Evolutionary conservation across 2,329 filamentous ascomycete species (phyloP), one percentile per base, ranked within the genome.

Genomic region (Nemania abortiva): DNA sequence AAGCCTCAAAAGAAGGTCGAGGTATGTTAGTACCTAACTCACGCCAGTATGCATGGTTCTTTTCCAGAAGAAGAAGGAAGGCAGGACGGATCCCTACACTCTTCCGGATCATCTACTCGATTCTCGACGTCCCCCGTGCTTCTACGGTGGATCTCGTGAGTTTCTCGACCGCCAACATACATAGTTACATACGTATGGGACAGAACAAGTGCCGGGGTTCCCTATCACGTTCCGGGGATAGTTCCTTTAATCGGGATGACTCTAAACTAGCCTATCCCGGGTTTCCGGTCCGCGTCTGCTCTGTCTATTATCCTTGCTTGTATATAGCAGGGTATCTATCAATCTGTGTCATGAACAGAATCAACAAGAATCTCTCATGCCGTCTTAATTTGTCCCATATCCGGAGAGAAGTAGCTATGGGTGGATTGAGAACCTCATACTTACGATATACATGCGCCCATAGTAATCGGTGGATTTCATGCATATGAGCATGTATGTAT

Each of bases 391-490:
- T 22, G 10, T 10, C 47, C 22, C 47, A 2, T 50, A 10, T 39
- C 52, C 27, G 34, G 57, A 31, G 24, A 55, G 20, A 18, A n/a
- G 15, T 56, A 42, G 53, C 31, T n/a, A 24, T 52, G 31, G 18
- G 27, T 13, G 37, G 29, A 57, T n/a, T 54, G 37, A 39, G 34
- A 49, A 58, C 50, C 49, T 20, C 10, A 24, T 27, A 29, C 49
- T 24, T 29, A 52, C 49, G 47, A n/a, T 11, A 9, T 20, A 31
- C 18, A 18, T 15, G 27, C 47, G 6, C 24, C 20, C 3, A 53
- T 54, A 49, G 52, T 27, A 62, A 31, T 54, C 65, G 47, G 55
- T 49, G 59, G 13, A 60, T 24, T 31, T 64, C 55, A 62, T 59
- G 65, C 39, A 49, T 50, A 15, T 31, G 27, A 42, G n/a, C n/a